phyloP scores from a whole-genome alignment of 139 green algal species.

The Coelastrella sp. region DNA sequence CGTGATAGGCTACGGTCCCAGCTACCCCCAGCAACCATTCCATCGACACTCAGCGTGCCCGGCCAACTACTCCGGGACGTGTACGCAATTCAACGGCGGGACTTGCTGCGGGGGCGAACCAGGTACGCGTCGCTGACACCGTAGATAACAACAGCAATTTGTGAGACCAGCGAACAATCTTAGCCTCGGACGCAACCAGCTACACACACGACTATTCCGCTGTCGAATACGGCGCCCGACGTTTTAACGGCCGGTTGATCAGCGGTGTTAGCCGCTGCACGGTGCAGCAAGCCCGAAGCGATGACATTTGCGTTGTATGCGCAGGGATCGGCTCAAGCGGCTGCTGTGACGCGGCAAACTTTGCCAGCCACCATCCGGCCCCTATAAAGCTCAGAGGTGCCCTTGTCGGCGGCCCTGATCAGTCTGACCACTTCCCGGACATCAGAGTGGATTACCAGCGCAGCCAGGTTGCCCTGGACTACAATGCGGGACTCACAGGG shows the following conservation, averaged over 20 bases:
- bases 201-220: too few relatives aligned
- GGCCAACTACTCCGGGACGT: not conserved
- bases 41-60: conserved; percentile 64
- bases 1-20: conserved; percentile 58
- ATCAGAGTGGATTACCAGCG: conserved; percentile 46
- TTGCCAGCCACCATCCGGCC: conserved; percentile 53
- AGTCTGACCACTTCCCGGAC: conserved; percentile 49
- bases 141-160: too few relatives aligned
- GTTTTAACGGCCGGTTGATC: too few relatives aligned
- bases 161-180: too few relatives aligned
- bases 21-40: conserved; percentile 51
- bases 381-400: conserved; percentile 66
- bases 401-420: conserved; percentile 72
- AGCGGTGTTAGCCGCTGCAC: too few relatives aligned
- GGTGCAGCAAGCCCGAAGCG: too few relatives aligned
- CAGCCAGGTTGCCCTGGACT: conserved; percentile 59
- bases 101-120: conserved; percentile 49
- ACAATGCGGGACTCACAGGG: conserved; percentile 62
- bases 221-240: too few relatives aligned
- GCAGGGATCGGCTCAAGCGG: too few relatives aligned
- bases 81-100: conserved; percentile 14
- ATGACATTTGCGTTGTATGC: too few relatives aligned
- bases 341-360: conserved; percentile 61
- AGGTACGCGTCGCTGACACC: not conserved
- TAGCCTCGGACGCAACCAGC: too few relatives aligned